Conservation (phyloP, 2,329 filamentous ascomycete genomes). For the Exophiala aquamarina region DNA sequence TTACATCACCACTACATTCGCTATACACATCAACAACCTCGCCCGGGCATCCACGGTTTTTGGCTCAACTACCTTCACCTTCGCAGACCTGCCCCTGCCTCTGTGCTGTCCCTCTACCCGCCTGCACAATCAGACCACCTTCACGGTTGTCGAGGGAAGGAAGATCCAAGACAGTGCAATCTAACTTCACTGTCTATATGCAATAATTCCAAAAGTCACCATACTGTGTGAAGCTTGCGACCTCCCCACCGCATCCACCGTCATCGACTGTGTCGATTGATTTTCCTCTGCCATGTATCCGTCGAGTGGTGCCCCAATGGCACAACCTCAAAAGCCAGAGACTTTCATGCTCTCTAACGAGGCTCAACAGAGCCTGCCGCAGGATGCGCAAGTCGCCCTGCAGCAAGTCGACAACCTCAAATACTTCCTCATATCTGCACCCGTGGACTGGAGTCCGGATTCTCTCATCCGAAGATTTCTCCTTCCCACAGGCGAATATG, state of each 20-base stretch:
- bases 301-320: conserved; percentile 78
- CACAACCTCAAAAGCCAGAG: conserved; percentile 91
- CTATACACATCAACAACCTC: conserved; percentile 19
- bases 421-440: conserved; percentile 98
- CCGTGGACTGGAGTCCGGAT: conserved; percentile 94
- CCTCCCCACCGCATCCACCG: conserved; percentile 6
- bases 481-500: conserved; percentile 95
- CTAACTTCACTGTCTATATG: conserved; percentile 3
- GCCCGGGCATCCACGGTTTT: conserved; percentile 10
- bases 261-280: conserved; percentile 25
- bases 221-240: conserved; percentile 23
- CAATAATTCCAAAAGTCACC: conserved; percentile 7
- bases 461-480: conserved; percentile 96
- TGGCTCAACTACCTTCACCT: conserved; percentile 7
- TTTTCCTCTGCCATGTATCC: conserved; percentile 64
- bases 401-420: conserved; percentile 99
- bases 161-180: conserved; percentile 5
- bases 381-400: conserved; percentile 93
- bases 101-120: conserved; percentile 2
- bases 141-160: conserved; percentile 3
- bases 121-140: conserved; percentile 9
- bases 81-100: conserved; percentile 5
- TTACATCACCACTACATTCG: conserved; percentile 27
- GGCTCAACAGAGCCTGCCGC: conserved; percentile 91
- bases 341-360: conserved; percentile 98